Percentiles rank a stretch among this genome's conserved stretches.
Evolutionary conservation across 148 eudicot species (phyloP).

Genomic region (Chenopodium suecicum): DNA sequence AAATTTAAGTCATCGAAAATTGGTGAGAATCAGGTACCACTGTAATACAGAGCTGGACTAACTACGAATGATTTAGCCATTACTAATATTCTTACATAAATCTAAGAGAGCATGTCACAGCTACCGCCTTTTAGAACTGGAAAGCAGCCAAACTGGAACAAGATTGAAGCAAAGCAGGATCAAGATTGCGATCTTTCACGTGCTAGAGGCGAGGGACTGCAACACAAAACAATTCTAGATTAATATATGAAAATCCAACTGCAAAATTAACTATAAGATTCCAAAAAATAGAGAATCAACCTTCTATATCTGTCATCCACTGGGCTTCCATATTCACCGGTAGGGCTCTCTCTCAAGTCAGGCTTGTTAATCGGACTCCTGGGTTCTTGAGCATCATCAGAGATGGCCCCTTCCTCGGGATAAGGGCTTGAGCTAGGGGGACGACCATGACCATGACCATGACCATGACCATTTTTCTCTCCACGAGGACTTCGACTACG

Average conservation of each 20-base stretch:
- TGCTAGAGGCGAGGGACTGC: constrained; percentile 41
- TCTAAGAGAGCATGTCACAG: neutral
- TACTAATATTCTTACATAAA: constrained; percentile 8
- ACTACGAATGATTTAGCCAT: constrained; percentile 1
- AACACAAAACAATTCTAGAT: neutral
- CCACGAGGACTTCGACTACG: constrained; percentile 38
- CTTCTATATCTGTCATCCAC: constrained; percentile 42
- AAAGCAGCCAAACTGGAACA: neutral
- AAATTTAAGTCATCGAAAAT: neutral
- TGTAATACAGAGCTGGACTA: constrained; percentile 23
- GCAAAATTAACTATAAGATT: neutral
- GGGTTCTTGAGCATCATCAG: constrained; percentile 38
- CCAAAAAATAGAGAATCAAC: constrained; percentile 28
- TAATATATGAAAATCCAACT: neutral
- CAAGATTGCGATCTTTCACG: constrained; percentile 46
- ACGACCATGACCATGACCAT: constrained; percentile 44
- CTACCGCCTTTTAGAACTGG: neutral
- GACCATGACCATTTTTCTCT: constrained; percentile 47
- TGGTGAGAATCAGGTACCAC: constrained; percentile 3
- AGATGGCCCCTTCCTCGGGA: constrained; percentile 36
- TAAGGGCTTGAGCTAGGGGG: constrained; percentile 33
- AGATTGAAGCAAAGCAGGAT: neutral
- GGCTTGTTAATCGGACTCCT: constrained; percentile 41
- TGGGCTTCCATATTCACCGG: constrained; percentile 46
- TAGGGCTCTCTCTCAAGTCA: constrained; percentile 37